phyloP scores from a whole-genome alignment of 352 stramenopile species.

The Phytophthora europaea region DNA sequence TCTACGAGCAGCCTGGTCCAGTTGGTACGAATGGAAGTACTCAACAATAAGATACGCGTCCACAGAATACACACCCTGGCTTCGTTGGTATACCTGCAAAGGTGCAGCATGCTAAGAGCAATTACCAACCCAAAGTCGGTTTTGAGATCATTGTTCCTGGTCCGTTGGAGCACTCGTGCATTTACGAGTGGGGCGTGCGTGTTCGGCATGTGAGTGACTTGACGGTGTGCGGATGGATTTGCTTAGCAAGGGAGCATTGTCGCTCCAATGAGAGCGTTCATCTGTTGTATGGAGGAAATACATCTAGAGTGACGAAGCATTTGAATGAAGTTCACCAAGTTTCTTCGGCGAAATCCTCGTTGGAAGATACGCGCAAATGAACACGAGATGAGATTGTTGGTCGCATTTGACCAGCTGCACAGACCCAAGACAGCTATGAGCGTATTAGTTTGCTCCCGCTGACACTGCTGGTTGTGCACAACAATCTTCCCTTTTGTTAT shows the following conservation, averaged over 20 bases:
- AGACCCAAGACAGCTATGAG: constrained; percentile 2
- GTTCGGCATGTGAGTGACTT: background rate
- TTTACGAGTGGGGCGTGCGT: background rate
- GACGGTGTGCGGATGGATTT: background rate
- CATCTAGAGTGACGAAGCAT: constrained; percentile 6
- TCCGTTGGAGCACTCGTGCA: background rate
- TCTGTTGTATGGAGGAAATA: background rate
- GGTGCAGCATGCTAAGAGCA: background rate
- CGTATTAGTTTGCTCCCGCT: constrained; percentile 11
- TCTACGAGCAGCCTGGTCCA: too few relatives aligned
- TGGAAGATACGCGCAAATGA: constrained; percentile 5
- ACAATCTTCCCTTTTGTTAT: constrained; percentile 12
- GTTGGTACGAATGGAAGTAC: too few relatives aligned
- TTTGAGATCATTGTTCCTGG: background rate
- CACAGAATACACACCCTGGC: too few relatives aligned
- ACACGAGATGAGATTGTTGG: background rate
- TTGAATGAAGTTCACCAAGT: constrained; percentile 10
- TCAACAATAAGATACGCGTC: too few relatives aligned
- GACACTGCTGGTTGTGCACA: constrained; percentile 1
- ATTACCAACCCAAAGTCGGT: background rate
- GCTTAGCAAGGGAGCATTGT: background rate
- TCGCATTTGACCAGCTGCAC: background rate
- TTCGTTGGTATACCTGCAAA: background rate
- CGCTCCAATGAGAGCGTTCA: constrained; percentile 10
- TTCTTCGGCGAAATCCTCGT: background rate